These are phyloP conservation scores for Trichosporon inkin DNA, from an alignment of 1,284 basidiomycete genomes.

Conservation along the genomic window DNA sequence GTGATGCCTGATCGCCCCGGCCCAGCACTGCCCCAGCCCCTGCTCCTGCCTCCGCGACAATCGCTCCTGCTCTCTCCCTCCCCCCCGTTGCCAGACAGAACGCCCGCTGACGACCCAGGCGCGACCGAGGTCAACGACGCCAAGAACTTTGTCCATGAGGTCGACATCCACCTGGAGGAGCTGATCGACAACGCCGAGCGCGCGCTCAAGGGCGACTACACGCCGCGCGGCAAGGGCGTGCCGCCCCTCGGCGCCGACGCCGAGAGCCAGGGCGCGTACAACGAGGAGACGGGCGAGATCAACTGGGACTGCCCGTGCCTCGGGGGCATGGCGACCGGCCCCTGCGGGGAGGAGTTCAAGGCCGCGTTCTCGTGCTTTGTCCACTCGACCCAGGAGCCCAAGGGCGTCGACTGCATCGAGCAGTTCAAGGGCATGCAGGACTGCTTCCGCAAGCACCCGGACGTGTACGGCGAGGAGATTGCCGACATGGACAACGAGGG, in stretches of 20 bases:
- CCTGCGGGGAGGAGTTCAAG: slow-evolving; percentile 90
- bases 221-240: slow-evolving; percentile 4
- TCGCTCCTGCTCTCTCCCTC: not conserved
- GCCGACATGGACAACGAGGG: slow-evolving; percentile 5
- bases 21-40: too few species aligned
- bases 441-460: slow-evolving; percentile 94
- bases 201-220: slow-evolving; percentile 12
- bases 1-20: too few species aligned
- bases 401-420: slow-evolving; percentile 96
- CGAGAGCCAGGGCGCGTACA: slow-evolving; percentile 56
- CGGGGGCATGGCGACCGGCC: slow-evolving; percentile 96
- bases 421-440: slow-evolving; percentile 98
- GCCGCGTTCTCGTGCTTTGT: slow-evolving; percentile 98
- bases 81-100: not conserved
- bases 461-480: slow-evolving; percentile 76
- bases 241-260: slow-evolving; percentile 13
- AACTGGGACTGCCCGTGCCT: slow-evolving; percentile 99
- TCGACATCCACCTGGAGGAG: slow-evolving; percentile 10
- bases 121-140: not conserved
- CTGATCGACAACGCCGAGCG: slow-evolving; percentile 17
- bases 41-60: too few species aligned
- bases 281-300: slow-evolving; percentile 94
- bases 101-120: not conserved
- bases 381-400: slow-evolving; percentile 88
- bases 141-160: slow-evolving; percentile 4